These are phyloP conservation scores for Blastocystis sp. DNA, from an alignment of 352 stramenopile genomes.

Conservation along the genomic window DNA sequence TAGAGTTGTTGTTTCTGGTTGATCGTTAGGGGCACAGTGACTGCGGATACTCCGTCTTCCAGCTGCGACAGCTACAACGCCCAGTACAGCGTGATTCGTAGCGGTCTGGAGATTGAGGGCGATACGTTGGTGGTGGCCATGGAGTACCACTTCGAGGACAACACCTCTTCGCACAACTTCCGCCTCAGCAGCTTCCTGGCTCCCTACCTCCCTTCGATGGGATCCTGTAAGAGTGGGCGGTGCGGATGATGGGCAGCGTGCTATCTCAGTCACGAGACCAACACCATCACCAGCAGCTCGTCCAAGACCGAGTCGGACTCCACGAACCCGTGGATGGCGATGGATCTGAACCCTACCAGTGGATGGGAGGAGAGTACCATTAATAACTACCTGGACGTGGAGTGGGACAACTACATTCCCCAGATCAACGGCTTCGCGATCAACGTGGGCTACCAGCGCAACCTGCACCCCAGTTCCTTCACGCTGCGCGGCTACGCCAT, in stretches of 20 bases:
- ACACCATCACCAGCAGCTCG: background rate
- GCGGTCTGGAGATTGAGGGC: constrained; percentile 26
- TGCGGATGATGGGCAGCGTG: background rate
- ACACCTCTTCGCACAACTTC: background rate
- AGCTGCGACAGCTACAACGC: background rate
- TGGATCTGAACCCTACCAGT: background rate
- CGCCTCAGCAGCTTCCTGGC: constrained; percentile 9
- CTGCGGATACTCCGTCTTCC: background rate
- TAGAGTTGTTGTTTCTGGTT: background rate
- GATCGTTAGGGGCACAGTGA: constrained; percentile 14
- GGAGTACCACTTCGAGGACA: constrained; percentile 43
- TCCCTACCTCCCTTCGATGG: constrained; percentile 4
- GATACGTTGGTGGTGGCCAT: background rate
- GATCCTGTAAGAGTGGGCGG: background rate
- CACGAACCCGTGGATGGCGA: background rate
- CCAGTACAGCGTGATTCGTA: constrained; percentile 42
- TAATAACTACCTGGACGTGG: background rate
- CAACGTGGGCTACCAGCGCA: background rate
- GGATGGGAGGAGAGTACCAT: background rate
- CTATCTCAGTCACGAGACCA: constrained; percentile 16
- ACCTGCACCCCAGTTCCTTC: background rate
- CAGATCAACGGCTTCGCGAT: constrained; percentile 46
- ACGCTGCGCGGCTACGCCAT: background rate
- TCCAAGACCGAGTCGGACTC: background rate
- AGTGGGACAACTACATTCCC: constrained; percentile 33